A percentile compares a stretch with the other conserved stretches of the same genome.
phyloP scores from a whole-genome alignment of 495 filamentous ascomycete species.

The Tuber aestivum region DNA sequence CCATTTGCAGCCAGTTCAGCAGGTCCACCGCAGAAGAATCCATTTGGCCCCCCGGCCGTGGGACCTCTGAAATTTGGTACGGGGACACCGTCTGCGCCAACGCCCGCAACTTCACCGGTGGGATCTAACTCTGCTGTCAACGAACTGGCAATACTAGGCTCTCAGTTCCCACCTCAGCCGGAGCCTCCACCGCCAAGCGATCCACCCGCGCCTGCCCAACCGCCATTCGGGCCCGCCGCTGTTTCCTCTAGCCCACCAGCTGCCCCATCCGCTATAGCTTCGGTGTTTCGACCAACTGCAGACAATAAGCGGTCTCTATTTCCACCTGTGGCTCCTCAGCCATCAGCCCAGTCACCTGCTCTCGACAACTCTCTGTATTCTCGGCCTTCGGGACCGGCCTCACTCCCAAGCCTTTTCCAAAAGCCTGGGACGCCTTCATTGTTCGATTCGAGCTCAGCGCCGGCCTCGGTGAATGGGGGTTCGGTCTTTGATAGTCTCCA shows the following conservation, averaged over 20 bases:
- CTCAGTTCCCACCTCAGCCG: background rate
- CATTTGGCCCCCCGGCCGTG: background rate
- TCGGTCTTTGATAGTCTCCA: conserved; percentile 2
- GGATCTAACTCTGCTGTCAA: background rate
- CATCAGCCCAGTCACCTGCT: background rate
- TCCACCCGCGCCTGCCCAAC: background rate
- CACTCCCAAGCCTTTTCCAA: background rate
- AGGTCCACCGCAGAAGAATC: background rate
- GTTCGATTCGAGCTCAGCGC: background rate
- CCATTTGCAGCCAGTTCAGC: background rate
- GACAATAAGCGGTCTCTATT: background rate
- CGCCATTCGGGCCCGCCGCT: background rate
- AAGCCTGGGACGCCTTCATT: background rate
- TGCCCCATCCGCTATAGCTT: background rate
- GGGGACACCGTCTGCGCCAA: background rate
- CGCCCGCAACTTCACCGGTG: background rate
- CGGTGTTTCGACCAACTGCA: background rate
- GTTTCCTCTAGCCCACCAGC: background rate
- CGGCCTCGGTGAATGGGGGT: background rate
- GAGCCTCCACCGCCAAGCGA: background rate
- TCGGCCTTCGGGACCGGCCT: background rate
- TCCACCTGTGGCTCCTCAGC: background rate
- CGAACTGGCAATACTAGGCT: background rate
- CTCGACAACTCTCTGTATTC: background rate
- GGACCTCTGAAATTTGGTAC: background rate